Evolutionary conservation across 2,329 filamentous ascomycete genomes (phyloP), one percentile per base, ranked within the genome.

Genomic region (Xylaria polymorpha): DNA sequence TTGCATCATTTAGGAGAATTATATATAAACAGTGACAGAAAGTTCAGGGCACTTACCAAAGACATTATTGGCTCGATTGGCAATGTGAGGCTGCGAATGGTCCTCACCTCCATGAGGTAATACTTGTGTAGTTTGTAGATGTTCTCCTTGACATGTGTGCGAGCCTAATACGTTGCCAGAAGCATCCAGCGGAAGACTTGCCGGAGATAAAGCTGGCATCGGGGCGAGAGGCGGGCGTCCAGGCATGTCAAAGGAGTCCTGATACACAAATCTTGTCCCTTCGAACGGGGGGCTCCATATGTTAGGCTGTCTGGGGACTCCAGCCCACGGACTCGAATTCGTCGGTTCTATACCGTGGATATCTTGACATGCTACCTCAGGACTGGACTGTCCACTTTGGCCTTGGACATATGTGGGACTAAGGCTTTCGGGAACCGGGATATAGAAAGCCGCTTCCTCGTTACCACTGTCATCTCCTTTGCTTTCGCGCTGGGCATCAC

Each of bases 251-350:
- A 59, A 20, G 8, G 61, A 25, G 43, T 43, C 61, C 32, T 41
- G 29, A 39, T 64, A 60, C 8, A 22, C 2, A 61, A 50, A 56
- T 12, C 48, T 22, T 10, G 48, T 10, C 12, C n/a, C 39, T 8
- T 25, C 37, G n/a, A 53, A 37, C 12, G 53, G 53, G 15, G 61
- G n/a, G 18, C n/a, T 56, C 66, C 66, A 68, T 12, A 56, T 43
- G 25, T 35, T 37, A 43, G 66, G 9, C 14, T 68, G 66, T n/a
- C 48, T 39, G n/a, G 59, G 20, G 14, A 63, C 29, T 4, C 59
- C 18, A 4, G 39, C 3, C 66, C 66, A 68, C 20, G 53, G 10
- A 20, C 41, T 12, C 12, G 46, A 29, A 15, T 29, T 48, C 4
- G 55, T 63, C 4, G 55, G 41, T 6, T 60, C 55, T 18, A 59